Base-by-base conservation (phyloP, 2,329 filamentous ascomycete species). In the Phaeophleospora eucalypticola region DNA sequence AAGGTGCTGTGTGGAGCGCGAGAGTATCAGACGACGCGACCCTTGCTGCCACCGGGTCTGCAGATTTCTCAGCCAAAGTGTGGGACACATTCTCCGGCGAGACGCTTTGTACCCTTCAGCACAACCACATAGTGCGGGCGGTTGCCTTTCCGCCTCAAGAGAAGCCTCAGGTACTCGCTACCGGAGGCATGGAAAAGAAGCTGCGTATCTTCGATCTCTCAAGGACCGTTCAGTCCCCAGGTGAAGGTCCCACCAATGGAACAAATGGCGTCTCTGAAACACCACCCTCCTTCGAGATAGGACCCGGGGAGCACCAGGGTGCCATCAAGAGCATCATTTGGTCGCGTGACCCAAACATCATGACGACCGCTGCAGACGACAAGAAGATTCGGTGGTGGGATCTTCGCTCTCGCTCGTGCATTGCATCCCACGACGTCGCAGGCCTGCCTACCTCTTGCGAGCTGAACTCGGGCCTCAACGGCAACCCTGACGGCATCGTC, bases 71-170 rank as follows among this genome's bases (percentile, higher is more conserved):
- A 56, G 94, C 89, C 40, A 96, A 94, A 69, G 85, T 98, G 43
- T 98, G 94, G 93, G 89, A 98, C 62, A 95, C 93, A 0, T 87
- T 94, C 63, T 93, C 87, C 1, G 94, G 94, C 60, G 90, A 96
- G 71, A 82, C 87, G 40, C 78, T 95, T 35, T 86, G 86, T 62
- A 90, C 88, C 3, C 79, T 98, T 29, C 83, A 91, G 64, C 93
- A 98, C 68, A 82, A 89, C 55, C 93, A 98, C 68, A 96, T 98
- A 56, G 93, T 97, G 51, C 88, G 93, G 54, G 87, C 91, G 33
- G 82, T 97, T 52, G 89, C 93, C 9, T 97, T 96, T 61, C 72
- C 73, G 10, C 71, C 79, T 50, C 74, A 38, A 87, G 46, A 87
- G 87, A 50, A 53, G 39, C 86, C 88, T 2, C 82, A 77, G 52